phyloP scores from a whole-genome alignment of 805 yeast genomes.

The Sugiyamaella marilandica region DNA sequence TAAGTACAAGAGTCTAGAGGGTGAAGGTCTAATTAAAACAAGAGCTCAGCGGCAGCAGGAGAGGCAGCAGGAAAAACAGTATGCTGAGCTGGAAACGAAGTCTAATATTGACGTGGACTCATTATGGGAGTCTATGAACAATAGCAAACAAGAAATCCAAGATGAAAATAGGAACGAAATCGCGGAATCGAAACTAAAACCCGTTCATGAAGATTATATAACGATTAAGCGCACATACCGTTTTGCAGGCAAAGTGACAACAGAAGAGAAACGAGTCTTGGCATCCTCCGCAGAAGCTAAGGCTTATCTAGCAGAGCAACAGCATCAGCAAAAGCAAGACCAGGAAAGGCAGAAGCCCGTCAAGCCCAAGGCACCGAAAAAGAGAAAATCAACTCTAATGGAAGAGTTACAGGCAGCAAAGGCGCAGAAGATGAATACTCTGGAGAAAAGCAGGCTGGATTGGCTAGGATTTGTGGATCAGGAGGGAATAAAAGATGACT shows the following conservation, averaged over 20 bases:
- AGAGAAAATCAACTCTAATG: conserved; percentile 70
- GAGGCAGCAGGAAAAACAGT: conserved; percentile 31
- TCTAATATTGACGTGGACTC: conserved; percentile 44
- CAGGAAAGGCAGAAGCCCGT: background rate
- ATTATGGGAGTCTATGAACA: conserved; percentile 53
- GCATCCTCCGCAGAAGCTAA: conserved; percentile 79
- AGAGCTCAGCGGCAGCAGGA: conserved; percentile 50
- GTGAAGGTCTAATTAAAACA: conserved; percentile 62
- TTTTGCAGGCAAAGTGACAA: conserved; percentile 80
- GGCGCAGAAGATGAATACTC: conserved; percentile 77
- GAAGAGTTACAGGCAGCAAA: conserved; percentile 66
- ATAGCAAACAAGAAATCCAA: background rate
- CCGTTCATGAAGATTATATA: conserved; percentile 45
- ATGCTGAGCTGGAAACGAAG: conserved; percentile 24
- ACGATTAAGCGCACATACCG: conserved; percentile 73
- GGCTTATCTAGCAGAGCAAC: conserved; percentile 56
- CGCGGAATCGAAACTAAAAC: conserved; percentile 2
- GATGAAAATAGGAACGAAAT: background rate
- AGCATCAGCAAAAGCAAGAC: conserved; percentile 18
- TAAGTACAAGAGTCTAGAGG: conserved; percentile 52
- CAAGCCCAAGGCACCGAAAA: conserved; percentile 27
- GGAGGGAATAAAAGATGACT: conserved; percentile 77
- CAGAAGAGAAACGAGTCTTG: conserved; percentile 75
- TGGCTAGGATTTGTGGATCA: conserved; percentile 94
- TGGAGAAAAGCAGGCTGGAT: conserved; percentile 88